phyloP scores from a whole-genome alignment of 768 basidiomycete genomes.

The Boletus rufocinnamomeus region DNA sequence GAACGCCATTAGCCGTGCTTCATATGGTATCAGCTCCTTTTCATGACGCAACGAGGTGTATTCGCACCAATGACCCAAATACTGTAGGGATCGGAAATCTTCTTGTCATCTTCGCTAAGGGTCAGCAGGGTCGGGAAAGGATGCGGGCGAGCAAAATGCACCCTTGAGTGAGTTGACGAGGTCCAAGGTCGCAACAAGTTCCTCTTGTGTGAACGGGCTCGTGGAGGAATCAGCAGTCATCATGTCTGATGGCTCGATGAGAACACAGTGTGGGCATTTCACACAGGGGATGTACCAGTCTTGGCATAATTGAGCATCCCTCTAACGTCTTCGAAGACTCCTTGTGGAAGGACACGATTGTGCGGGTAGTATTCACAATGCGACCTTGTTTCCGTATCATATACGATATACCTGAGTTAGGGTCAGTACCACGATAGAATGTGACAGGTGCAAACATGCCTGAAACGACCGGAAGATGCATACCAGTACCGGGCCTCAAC shows the following conservation, averaged over 20 bases:
- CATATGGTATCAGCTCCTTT: background rate
- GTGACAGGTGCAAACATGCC: background rate
- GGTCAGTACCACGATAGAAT: background rate
- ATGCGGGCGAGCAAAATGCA: background rate
- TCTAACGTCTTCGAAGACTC: constrained; percentile 10
- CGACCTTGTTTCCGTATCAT: constrained; percentile 12
- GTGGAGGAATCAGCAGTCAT: constrained; percentile 22
- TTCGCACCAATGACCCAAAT: constrained; percentile 21
- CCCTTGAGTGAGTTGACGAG: constrained; percentile 18
- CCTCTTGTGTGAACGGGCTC: constrained; percentile 20
- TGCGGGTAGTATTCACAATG: constrained; percentile 23
- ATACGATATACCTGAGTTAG: background rate
- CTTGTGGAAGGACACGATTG: constrained; percentile 2
- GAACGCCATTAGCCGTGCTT: constrained; percentile 16
- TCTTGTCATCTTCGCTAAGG: background rate
- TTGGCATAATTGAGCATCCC: constrained; percentile 20
- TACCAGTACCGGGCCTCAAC: constrained; percentile 20
- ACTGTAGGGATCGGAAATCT: constrained; percentile 1
- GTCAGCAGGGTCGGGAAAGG: background rate
- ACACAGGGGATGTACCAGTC: constrained; percentile 10
- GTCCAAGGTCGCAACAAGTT: constrained; percentile 14
- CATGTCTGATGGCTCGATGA: constrained; percentile 8
- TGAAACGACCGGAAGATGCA: background rate
- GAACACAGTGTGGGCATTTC: background rate
- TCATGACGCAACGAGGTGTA: background rate